Percentiles rank a stretch among this genome's conserved stretches.
Conservation (phyloP, 2,329 filamentous ascomycete species). For the Cytospora schulzeri region DNA sequence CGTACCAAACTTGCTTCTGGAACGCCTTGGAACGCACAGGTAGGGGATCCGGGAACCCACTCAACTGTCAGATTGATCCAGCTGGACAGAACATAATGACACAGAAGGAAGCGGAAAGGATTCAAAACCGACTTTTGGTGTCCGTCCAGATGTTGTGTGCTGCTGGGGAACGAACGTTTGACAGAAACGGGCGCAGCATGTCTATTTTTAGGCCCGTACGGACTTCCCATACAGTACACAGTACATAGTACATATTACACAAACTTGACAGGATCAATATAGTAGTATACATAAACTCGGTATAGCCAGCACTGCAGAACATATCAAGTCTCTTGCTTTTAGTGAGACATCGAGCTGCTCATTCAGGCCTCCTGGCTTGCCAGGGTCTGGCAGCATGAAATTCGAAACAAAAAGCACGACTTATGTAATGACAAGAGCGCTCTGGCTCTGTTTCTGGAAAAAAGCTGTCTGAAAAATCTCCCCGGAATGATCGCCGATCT, state of each 20-base stretch:
- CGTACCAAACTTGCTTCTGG: constrained; percentile 14
- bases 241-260: too few species aligned
- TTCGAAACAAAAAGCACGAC: background rate
- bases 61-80: background rate
- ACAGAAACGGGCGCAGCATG: background rate
- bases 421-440: background rate
- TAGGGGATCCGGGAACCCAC: constrained; percentile 1
- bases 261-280: too few species aligned
- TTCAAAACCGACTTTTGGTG: background rate
- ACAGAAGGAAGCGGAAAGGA: background rate
- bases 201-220: background rate
- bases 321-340: background rate
- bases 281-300: background rate
- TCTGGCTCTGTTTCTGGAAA: background rate
- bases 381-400: background rate
- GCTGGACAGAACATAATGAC: background rate
- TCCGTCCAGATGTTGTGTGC: background rate
- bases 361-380: background rate
- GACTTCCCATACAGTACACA: background rate
- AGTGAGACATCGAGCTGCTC: background rate
- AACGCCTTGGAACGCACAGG: constrained; percentile 6
- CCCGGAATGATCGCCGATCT: background rate
- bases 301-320: background rate
- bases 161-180: background rate
- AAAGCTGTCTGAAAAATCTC: background rate